Evolutionary conservation across 495 filamentous ascomycete genomes (phyloP), one percentile per base, ranked within the genome.

Genomic region (Annulohypoxylon maeteangense): DNA sequence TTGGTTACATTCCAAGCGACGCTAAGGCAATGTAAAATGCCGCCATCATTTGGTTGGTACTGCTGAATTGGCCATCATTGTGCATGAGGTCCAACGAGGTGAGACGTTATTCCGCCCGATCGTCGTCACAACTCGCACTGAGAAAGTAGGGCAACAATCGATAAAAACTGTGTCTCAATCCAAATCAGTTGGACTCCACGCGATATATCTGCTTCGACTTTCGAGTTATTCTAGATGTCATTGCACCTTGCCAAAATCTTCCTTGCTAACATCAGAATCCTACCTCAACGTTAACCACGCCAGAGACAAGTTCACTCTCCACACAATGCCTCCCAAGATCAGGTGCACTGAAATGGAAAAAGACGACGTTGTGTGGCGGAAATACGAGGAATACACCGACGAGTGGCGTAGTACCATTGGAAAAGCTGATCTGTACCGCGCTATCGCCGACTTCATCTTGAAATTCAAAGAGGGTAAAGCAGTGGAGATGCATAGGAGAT

Each of bases 331-430:
- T 5, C n/a, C 62, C 8, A 70, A 67, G n/a, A 7, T 3, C n/a
- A 72, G 61, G 57, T 54, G 25, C 36, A 1, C 63, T 7, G 34
- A 50, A 4, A 62, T 54, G 69, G 32, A n/a, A 3, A 65, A 57
- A 40, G 72, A 78, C 51, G 72, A 77, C 61, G 38, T 78, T 14
- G 74, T 75, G n/a, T 78, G 71, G 77, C 71, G 76, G 50, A 71
- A 60, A 64, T 68, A 69, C 44, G 76, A 79, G 25, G 61, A 74
- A 27, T 42, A 51, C 2, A 18, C 27, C 3, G 66, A 70, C 6
- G 48, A 44, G n/a, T 78, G 74, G 76, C 69, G 70, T 40, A 69
- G 54, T 34, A 70, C 74, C 32, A 38, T 72, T 4, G 42, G 32
- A 2, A 53, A 38, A 12, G 2, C 7, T 7, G 51, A 65, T 10